Base-by-base conservation (phyloP, 2,329 filamentous ascomycete species). In the Pestalotiopsis sp. region DNA sequence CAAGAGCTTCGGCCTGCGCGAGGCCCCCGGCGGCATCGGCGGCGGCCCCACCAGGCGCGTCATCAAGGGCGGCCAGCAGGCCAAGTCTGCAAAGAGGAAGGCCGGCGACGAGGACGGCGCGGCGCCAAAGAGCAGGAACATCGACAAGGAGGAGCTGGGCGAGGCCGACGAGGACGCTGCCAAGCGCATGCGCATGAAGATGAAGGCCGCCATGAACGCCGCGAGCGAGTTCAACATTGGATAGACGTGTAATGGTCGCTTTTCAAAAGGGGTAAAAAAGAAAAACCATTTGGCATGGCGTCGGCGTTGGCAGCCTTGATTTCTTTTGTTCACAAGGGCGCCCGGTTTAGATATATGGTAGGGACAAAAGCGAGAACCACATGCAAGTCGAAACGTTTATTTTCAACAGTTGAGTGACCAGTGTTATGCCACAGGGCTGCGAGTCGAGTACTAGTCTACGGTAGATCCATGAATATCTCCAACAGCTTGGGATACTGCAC, bases 1-100 rank as follows among this genome's bases (percentile, higher is more conserved):
- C 7, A 99, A 99, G 84, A 93, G 92, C 31, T 99, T 97, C 78
- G 96, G 91, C 1, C 82, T 99, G 73, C 87, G 97, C 71, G 96
- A 99, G 79, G 90, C 93, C 39, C 96, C 96, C 0, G 92, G 92
- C 4, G 92, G 93, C 64, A 97, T 99, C 67, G 90, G 90, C 41
- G 85, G 84, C 2, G 86, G 87, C 78, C 87, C 80, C 72, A 86
- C 77, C 76, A 82, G 75, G 80, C 81, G 80, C 23, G 77, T 79
- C 66, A 76, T 76, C 70, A 82, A 82, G 73, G 73, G 76, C 60
- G 79, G 80, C 60, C 76, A 77, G 49, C 77, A 76, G 68, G 74
- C 52, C 68, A 81, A 78, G 71, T 75, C 49, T 6, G 71, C 71
- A 45, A 80, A 77, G 52, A 82, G 65, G 23, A 41, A 41, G 14